These are phyloP conservation scores for Candida argentea DNA, from an alignment of 805 yeast genomes.

Conservation along the genomic window DNA sequence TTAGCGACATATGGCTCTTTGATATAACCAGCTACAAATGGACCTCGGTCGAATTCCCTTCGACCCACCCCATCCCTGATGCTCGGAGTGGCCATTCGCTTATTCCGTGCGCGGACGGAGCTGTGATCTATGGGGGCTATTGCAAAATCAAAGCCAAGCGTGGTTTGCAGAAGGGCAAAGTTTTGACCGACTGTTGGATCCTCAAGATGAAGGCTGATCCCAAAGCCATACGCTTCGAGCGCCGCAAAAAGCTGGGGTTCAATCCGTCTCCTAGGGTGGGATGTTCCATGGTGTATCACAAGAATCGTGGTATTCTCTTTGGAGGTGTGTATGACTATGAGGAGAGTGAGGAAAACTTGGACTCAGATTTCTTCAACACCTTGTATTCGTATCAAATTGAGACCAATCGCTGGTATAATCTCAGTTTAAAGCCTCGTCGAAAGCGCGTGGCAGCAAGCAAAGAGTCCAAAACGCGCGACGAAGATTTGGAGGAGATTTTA, in stretches of 20 bases:
- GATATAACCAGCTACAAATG: slow-evolving; percentile 85
- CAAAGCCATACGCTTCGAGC: slow-evolving; percentile 72
- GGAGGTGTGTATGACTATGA: slow-evolving; percentile 95
- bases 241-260: slow-evolving; percentile 81
- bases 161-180: slow-evolving; percentile 86
- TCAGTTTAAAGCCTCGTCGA: slow-evolving; percentile 53
- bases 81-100: slow-evolving; percentile 91
- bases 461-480: slow-evolving; percentile 52
- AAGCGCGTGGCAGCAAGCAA: slow-evolving; percentile 28
- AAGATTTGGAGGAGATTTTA: slow-evolving; percentile 73
- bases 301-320: slow-evolving; percentile 84
- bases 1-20: slow-evolving; percentile 85
- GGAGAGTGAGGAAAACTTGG: slow-evolving; percentile 88
- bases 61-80: slow-evolving; percentile 73
- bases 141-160: slow-evolving; percentile 85
- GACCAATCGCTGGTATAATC: slow-evolving; percentile 77
- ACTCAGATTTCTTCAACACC: slow-evolving; percentile 74
- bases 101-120: slow-evolving; percentile 72
- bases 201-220: slow-evolving; percentile 81
- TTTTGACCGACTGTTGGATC: slow-evolving; percentile 76
- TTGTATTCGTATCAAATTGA: slow-evolving; percentile 77
- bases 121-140: slow-evolving; percentile 86
- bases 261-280: slow-evolving; percentile 95
- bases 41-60: slow-evolving; percentile 82
- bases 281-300: slow-evolving; percentile 78